A percentile compares a stretch with the other conserved stretches of the same genome.
Evolutionary conservation across 2,329 filamentous ascomycete species (phyloP).

Genomic region (Drechslerella dactyloides): DNA sequence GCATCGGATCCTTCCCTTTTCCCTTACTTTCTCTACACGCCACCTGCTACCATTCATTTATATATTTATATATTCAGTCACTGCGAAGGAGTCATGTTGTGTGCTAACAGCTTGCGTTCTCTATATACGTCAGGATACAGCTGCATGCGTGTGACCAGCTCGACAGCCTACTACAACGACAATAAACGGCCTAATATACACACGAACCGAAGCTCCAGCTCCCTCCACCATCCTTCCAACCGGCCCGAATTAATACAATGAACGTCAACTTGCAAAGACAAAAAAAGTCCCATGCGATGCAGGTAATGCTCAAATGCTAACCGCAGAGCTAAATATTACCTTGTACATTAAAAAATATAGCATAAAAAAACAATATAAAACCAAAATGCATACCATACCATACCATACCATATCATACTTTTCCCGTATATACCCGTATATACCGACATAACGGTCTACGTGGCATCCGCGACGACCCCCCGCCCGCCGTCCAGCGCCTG

Average conservation of each 20-base stretch:
- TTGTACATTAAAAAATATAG: too few species aligned
- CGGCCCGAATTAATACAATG: background rate
- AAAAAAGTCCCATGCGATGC: background rate
- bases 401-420: background rate
- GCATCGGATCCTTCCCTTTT: background rate
- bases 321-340: background rate
- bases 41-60: too few species aligned
- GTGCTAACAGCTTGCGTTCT: too few species aligned
- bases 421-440: background rate
- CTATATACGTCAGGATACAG: too few species aligned
- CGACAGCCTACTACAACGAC: too few species aligned
- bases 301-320: background rate
- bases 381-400: background rate
- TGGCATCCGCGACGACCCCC: background rate
- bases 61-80: too few species aligned
- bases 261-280: background rate
- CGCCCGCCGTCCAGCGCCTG: slow-evolving; percentile 7
- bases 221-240: too few species aligned
- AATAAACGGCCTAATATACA: background rate
- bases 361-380: too few species aligned
- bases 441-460: background rate
- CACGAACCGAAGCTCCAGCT: too few species aligned
- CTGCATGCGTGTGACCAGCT: too few species aligned
- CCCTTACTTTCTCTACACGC: too few species aligned
- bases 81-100: too few species aligned